These are phyloP conservation scores for Lactarius hengduanensis DNA, from an alignment of 768 basidiomycete genomes.

Conservation along the genomic window DNA sequence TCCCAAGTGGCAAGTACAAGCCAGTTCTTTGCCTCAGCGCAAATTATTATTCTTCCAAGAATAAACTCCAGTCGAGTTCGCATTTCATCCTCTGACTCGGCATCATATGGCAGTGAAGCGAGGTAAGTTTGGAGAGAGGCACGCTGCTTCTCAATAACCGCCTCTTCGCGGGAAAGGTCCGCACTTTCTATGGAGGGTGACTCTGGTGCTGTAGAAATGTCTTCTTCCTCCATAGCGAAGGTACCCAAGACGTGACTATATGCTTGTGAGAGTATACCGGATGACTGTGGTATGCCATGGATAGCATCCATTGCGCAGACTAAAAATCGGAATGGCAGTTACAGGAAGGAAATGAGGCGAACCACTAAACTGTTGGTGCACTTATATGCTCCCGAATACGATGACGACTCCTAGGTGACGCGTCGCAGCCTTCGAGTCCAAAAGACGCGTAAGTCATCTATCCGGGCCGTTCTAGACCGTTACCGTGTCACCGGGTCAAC, in stretches of 20 bases:
- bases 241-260: constrained; percentile 22
- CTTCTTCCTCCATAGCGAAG: constrained; percentile 55
- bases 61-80: constrained; percentile 65
- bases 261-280: constrained; percentile 12
- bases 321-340: constrained; percentile 19
- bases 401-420: constrained; percentile 26
- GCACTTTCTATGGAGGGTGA: constrained; percentile 40
- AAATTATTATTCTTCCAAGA: constrained; percentile 63
- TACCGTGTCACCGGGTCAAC: not conserved
- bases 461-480: constrained; percentile 5
- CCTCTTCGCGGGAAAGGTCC: constrained; percentile 32
- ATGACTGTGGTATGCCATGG: constrained; percentile 18
- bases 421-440: constrained; percentile 13
- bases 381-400: constrained; percentile 17
- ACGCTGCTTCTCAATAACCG: constrained; percentile 54
- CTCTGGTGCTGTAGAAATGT: constrained; percentile 42
- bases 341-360: constrained; percentile 26
- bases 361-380: constrained; percentile 20
- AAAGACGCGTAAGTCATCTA: constrained; percentile 21
- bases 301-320: constrained; percentile 19
- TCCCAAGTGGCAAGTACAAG: constrained; percentile 73
- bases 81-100: constrained; percentile 73
- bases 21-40: constrained; percentile 78
- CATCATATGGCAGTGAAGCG: constrained; percentile 66
- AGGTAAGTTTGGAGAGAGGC: constrained; percentile 64